Evolutionary conservation across 495 filamentous ascomycete genomes (phyloP), one percentile per base, ranked within the genome.

Genomic region (Daldinia concentrica): DNA sequence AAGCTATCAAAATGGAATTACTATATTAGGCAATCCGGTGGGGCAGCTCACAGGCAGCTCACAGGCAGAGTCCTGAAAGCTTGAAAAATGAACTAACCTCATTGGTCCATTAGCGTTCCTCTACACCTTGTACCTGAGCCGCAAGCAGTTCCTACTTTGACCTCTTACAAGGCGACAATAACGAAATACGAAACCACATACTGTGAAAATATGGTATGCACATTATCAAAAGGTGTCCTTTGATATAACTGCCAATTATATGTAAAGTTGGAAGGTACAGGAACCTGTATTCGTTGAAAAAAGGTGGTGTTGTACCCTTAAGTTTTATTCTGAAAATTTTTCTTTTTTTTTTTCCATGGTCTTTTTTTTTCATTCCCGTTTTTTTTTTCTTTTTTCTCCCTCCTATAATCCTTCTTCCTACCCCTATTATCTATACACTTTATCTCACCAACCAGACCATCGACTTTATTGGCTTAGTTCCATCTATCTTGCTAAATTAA

Each of bases 61-160:
- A 8, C 32, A 26, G 9, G 51, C 17, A 54, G 51, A 51, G 58
- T 26, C 43, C 55, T 41, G 14, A 41, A 58, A 52, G 32, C 55
- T 50, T 3, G 12, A 3, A 22, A 30, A 43, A 32, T 39, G 30
- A 17, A 6, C 59, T 69, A 69, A 58, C 66, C 39, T 69, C 15
- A 63, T 69, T 69, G 66, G 66, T 54, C 14, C 32, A 34, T 14
- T 45, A 27, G 39, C 65, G 61, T 55, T 26, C 45, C 24, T 61
- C 56, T n/a, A 34, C 61, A 54, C 43, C 34, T 51, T 41, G 61
- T 70, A 65, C 62, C 68, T 61, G 57, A 56, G 50, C 68, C 68
- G 61, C 68, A 70, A 70, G 45, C 68, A 70, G 60, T 41, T 39
- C 14, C 56, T 61, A 50, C 56, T 51, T 39, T 50, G 26, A 61